Base-by-base conservation (phyloP, 2,329 filamentous ascomycete genomes). In the Harringtonia aguacate region DNA sequence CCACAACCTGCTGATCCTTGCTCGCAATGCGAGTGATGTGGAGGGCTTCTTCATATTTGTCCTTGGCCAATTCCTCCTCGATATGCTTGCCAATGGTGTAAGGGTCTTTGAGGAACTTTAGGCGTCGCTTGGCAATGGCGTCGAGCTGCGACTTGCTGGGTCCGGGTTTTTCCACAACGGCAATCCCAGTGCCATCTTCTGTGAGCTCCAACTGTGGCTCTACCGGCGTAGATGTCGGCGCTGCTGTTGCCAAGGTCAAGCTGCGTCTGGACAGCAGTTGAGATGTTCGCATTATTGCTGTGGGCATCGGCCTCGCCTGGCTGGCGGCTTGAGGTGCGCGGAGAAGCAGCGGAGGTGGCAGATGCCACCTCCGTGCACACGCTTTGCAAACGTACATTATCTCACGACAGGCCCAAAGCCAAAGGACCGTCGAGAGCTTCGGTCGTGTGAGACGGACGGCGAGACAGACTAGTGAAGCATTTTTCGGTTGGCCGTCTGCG, bases 81-180 rank as follows among this genome's bases (percentile, higher is more conserved):
- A 94, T 79, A 43, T 82, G 77, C 31, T 81, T 66, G 33, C 79
- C 81, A 46, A 97, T 73, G 53, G 82, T 79, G 49, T 81, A 69
- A 2, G 85, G 84, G 58, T 95, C 88, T 17, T 70, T 62, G 17
- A 86, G 59, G 61, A 75, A 77, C 38, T 35, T 28, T 13, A 49
- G 43, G 4, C 38, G 42, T 36, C 27, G 39, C 22, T 22, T 35
- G n/a, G 34, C 36, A 4, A 15, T 3, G 15, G 24, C 10, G 2
- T 41, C 41, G 7, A 47, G 2, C 18, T 33, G 37, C 4, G 30
- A 22, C 15, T 24, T n/a, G 17, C 21, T 18, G 9, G 15, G n/a
- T n/a, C n/a, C n/a, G n/a, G n/a, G n/a, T n/a, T n/a, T 20, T 20
- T 17, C 15, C 3, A n/a, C 13, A 7, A 27, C 24, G 10, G 24